Conservation (phyloP, 108 stramenopile species). For the Seminavis robusta region DNA sequence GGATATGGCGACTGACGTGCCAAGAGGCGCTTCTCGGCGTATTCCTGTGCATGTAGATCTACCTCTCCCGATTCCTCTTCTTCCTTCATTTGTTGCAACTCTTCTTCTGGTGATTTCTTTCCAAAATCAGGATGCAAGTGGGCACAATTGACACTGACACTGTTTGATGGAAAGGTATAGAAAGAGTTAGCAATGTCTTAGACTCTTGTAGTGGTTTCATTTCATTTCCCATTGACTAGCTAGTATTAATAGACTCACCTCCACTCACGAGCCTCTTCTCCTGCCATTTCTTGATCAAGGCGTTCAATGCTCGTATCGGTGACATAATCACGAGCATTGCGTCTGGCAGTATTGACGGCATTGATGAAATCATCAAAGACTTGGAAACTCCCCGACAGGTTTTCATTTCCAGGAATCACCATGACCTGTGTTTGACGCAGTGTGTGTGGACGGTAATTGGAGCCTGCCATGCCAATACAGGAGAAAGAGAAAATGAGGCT, state of each 20-base stretch:
- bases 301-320: slow-evolving; percentile 36
- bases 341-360: slow-evolving; percentile 66
- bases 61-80: slow-evolving; percentile 62
- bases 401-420: slow-evolving; percentile 65
- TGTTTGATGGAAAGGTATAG: background rate
- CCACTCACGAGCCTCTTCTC: slow-evolving; percentile 26
- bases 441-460: slow-evolving; percentile 26
- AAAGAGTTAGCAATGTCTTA: background rate
- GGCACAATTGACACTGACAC: slow-evolving; percentile 79
- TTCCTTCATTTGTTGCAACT: slow-evolving; percentile 50
- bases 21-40: slow-evolving; percentile 51
- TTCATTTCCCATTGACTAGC: background rate
- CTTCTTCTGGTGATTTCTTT: slow-evolving; percentile 52
- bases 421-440: slow-evolving; percentile 74
- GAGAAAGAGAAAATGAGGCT: background rate
- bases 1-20: slow-evolving; percentile 80
- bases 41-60: slow-evolving; percentile 64
- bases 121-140: slow-evolving; percentile 82
- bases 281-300: slow-evolving; percentile 20
- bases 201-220: background rate
- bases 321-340: slow-evolving; percentile 67
- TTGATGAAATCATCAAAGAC: slow-evolving; percentile 56
- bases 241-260: slow-evolving; percentile 23
- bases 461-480: slow-evolving; percentile 3
- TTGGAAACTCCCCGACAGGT: slow-evolving; percentile 33